phyloP scores from a whole-genome alignment of 2,329 filamentous ascomycete species.

The Elsinoe fawcettii region DNA sequence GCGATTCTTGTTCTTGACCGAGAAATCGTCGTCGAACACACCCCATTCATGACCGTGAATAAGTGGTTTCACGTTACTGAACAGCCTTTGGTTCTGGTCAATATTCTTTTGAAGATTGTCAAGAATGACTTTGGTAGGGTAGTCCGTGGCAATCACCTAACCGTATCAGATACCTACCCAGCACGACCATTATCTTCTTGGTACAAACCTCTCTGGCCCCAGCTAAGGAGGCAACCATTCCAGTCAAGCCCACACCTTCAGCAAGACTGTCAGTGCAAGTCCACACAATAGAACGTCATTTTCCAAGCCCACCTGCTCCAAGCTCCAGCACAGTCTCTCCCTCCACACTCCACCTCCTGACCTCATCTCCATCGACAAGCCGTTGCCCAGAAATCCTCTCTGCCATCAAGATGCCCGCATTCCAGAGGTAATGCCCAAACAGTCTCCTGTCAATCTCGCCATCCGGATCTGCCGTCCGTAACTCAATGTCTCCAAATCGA shows the following conservation, averaged over 20 bases:
- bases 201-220: constrained; percentile 37
- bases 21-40: constrained; percentile 39
- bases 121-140: constrained; percentile 55
- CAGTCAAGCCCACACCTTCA: constrained; percentile 39
- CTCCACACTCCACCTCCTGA: constrained; percentile 40
- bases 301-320: constrained; percentile 56
- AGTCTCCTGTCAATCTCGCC: constrained; percentile 50
- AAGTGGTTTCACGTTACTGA: constrained; percentile 30
- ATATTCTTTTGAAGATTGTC: constrained; percentile 53
- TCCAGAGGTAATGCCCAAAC: constrained; percentile 70
- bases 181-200: neutral
- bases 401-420: constrained; percentile 46
- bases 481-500: constrained; percentile 32
- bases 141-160: constrained; percentile 57
- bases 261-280: constrained; percentile 20
- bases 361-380: constrained; percentile 22
- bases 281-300: constrained; percentile 12
- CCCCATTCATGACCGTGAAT: constrained; percentile 62
- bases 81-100: constrained; percentile 40
- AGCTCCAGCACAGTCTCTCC: constrained; percentile 54
- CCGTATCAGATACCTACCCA: neutral
- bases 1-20: constrained; percentile 28
- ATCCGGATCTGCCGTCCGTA: constrained; percentile 39
- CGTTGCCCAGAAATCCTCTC: constrained; percentile 35
- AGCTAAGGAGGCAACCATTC: constrained; percentile 39